phyloP scores from a whole-genome alignment of 257 asterid species.

The Nicotiana tabacum region DNA sequence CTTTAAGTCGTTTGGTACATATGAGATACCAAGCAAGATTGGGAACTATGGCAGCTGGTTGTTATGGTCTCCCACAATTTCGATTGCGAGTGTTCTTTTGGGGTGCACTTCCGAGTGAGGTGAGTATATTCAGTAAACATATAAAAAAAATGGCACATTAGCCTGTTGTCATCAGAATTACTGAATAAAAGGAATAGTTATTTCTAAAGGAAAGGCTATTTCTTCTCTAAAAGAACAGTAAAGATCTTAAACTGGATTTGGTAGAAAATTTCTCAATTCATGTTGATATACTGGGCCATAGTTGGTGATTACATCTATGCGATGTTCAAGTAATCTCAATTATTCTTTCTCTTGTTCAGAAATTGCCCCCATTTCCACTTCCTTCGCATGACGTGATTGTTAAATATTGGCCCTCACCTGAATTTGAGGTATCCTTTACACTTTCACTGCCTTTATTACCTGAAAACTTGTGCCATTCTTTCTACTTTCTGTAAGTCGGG shows the following conservation, averaged over 20 bases:
- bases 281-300: neutral
- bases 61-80: slow-evolving; percentile 89
- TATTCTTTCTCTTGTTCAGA: slow-evolving; percentile 22
- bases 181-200: too few relatives aligned
- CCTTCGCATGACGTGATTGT: slow-evolving; percentile 88
- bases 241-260: neutral
- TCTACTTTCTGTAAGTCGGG: neutral
- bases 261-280: neutral
- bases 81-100: slow-evolving; percentile 86
- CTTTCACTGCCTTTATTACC: neutral
- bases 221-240: neutral
- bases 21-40: slow-evolving; percentile 82
- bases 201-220: too few relatives aligned
- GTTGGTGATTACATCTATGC: neutral
- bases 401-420: slow-evolving; percentile 71
- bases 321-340: neutral
- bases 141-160: neutral
- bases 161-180: neutral
- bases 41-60: slow-evolving; percentile 86
- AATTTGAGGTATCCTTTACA: slow-evolving; percentile 47
- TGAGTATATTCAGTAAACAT: slow-evolving; percentile 1
- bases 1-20: slow-evolving; percentile 77
- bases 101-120: slow-evolving; percentile 69
- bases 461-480: neutral
- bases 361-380: slow-evolving; percentile 78